These are phyloP conservation scores for Metarhizium anisopliae DNA, from an alignment of 2,329 filamentous ascomycete genomes.

Conservation along the genomic window DNA sequence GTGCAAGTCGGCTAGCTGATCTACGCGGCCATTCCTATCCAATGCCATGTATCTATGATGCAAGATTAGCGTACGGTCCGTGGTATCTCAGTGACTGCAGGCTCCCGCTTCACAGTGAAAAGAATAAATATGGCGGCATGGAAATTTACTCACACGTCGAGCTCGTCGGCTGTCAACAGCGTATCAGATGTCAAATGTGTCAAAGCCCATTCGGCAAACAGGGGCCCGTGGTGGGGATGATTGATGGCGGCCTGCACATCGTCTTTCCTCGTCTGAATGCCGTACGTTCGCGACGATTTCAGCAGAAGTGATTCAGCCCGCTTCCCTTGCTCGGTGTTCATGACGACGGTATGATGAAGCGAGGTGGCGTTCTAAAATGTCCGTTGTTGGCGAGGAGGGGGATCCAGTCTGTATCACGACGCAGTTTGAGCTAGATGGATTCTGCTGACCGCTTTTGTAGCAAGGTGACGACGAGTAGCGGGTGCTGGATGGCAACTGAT, in stretches of 20 bases:
- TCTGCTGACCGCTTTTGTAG: constrained; percentile 2
- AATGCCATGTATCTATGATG: constrained; percentile 39
- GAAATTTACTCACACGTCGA: constrained; percentile 34
- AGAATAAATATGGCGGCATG: background rate
- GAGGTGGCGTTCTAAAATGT: constrained; percentile 16
- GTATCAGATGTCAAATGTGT: constrained; percentile 40
- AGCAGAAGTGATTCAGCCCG: constrained; percentile 24
- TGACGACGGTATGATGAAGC: constrained; percentile 21
- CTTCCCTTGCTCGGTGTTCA: constrained; percentile 18
- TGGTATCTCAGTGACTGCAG: no score
- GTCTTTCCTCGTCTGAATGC: constrained; percentile 23
- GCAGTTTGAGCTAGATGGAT: background rate
- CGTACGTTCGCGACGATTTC: constrained; percentile 22
- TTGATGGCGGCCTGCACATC: constrained; percentile 28
- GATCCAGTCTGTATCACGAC: constrained; percentile 1
- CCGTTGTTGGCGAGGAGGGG: background rate
- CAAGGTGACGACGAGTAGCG: background rate
- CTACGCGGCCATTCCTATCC: constrained; percentile 38
- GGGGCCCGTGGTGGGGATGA: constrained; percentile 24
- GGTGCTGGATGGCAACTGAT: background rate
- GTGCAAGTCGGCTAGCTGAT: constrained; percentile 33
- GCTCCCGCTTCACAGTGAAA: constrained; percentile 2
- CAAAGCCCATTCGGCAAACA: constrained; percentile 38
- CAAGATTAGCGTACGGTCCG: constrained; percentile 6
- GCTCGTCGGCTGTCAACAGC: constrained; percentile 44